These are phyloP conservation scores for Vitis riparia DNA, from an alignment of 164 flowering plant species.

Conservation along the genomic window DNA sequence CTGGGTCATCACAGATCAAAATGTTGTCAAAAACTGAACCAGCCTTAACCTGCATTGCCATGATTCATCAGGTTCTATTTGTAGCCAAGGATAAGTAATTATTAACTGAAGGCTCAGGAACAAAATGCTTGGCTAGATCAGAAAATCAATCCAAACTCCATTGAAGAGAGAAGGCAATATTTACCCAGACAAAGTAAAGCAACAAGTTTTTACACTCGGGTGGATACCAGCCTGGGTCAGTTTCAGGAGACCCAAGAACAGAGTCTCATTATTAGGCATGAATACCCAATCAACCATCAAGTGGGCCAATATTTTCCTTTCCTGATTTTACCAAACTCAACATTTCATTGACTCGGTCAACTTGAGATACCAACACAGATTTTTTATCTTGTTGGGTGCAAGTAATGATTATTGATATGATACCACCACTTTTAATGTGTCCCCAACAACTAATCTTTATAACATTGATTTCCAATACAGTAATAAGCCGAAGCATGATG, in stretches of 20 bases:
- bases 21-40: conserved; percentile 76
- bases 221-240: no score
- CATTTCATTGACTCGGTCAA: no score
- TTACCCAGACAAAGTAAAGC: no score
- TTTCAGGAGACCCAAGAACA: no score
- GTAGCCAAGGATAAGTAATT: neutral
- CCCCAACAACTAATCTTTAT: neutral
- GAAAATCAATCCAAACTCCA: neutral
- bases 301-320: no score
- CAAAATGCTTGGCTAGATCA: neutral
- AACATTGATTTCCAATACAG: neutral
- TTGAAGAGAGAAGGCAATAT: neutral
- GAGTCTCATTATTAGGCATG: no score
- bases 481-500: neutral
- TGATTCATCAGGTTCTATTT: neutral
- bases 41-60: conserved; percentile 68
- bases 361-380: no score
- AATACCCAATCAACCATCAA: no score
- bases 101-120: neutral
- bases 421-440: neutral
- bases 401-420: neutral
- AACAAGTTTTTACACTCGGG: no score
- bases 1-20: conserved; percentile 73
- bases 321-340: no score
- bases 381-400: no score